Evolutionary conservation across 331 rosid species (phyloP), one percentile per base, ranked within the genome.

Genomic region (Cydonia oblonga): DNA sequence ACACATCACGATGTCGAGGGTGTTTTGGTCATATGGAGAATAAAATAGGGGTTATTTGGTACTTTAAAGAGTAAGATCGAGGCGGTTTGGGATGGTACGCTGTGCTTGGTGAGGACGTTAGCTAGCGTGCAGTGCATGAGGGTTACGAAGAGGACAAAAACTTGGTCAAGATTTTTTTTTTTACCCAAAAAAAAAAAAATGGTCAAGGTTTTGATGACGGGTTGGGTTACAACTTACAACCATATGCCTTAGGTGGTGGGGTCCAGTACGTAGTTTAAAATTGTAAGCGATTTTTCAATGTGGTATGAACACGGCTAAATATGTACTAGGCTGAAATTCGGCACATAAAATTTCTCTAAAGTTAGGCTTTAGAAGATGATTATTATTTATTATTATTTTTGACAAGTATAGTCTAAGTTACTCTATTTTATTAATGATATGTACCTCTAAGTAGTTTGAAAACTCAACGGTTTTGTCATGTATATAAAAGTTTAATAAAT

Each of bases 261-360:
- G 67, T 24, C 12, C 19, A 1, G 40, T 13, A 7, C 3, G 42
- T 13, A 2, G 26, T 71, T 71, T 6, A 19, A 42, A 20, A 56
- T 22, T 9, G 0, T 38, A 1, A 9, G 4, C 2, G 0, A 38
- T 3, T 38, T 38, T 38, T 38, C 0, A 38, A 0, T 38, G 42
- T 38, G 13, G 3, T 0, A 0, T 0, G 42, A 38, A 38, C 3
- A 38, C 1, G 0, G 4, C 3, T 35, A 38, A 38, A 38, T 38
- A 38, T 0, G 32, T 29, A 29, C 3, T 0, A 7, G 42, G 13
- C 13, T 3, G 4, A 2, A 38, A 2, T 38, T 38, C 42, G 1
- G 13, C 42, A 38, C 1, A 9, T 0, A 38, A 38, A 38, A 38
- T 38, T 38, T 38, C 42, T 38, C 13, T 10, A 38, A 38, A 38